Conservation (phyloP, 768 basidiomycete species). For the Dioszegia hungarica region DNA sequence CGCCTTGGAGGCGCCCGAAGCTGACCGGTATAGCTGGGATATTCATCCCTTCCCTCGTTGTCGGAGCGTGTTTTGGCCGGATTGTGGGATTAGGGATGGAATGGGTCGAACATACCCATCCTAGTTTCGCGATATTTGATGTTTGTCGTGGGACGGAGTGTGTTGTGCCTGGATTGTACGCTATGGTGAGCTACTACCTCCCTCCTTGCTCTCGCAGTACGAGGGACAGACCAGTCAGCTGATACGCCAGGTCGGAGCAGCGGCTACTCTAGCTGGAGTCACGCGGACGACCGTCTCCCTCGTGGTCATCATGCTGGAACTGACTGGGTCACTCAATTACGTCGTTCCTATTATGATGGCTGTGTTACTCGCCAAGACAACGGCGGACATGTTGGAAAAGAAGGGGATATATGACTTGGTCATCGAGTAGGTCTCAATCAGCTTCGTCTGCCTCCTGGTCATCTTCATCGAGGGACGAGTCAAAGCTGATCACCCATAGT, state of each 20-base stretch:
- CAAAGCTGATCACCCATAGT: conserved; percentile 41
- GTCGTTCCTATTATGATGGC: conserved; percentile 53
- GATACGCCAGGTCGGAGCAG: conserved; percentile 63
- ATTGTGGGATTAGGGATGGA: conserved; percentile 78
- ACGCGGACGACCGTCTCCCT: conserved; percentile 81
- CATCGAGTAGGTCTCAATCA: conserved; percentile 60
- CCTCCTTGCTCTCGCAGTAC: not conserved
- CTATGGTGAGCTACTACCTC: conserved; percentile 61
- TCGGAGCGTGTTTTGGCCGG: conserved; percentile 88
- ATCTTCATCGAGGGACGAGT: not conserved
- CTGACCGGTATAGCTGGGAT: conserved; percentile 65
- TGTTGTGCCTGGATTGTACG: conserved; percentile 84
- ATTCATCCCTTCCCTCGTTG: conserved; percentile 89
- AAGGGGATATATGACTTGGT: conserved; percentile 97
- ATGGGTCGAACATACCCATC: conserved; percentile 63
- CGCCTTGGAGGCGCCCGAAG: no score
- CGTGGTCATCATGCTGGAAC: conserved; percentile 92
- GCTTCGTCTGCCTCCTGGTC: not conserved
- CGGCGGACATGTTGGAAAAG: conserved; percentile 80
- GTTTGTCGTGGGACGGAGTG: conserved; percentile 66
- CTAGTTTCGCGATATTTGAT: conserved; percentile 60
- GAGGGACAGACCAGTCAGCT: not conserved
- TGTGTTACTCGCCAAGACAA: conserved; percentile 81
- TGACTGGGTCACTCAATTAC: conserved; percentile 89
- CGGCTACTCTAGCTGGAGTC: conserved; percentile 89